Base-by-base conservation (phyloP, 345 rosid species). In the Theobroma cacao region DNA sequence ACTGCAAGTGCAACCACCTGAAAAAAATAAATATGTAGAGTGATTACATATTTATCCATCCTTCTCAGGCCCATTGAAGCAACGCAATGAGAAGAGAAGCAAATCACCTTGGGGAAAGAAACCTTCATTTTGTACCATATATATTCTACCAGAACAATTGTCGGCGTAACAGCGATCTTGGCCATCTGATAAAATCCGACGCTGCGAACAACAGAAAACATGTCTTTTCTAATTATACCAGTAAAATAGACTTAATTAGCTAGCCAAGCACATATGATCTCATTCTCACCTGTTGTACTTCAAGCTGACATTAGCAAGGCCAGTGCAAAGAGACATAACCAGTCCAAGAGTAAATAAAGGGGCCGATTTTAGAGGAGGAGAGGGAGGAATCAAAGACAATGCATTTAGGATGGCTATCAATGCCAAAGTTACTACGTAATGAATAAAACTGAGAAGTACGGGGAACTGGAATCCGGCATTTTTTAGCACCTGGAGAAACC, bases 291-390 rank as follows among this genome's bases (percentile, higher is more conserved):
- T 77, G 66, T 77, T 77, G 40, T 66, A 77, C 30, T 77, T 66
- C 74, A 77, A 67, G 53, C 74, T 77, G 28, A 77, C 79, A 53
- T 77, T 77, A 2, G 79, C 79, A 52, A 77, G 79, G 15, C 74
- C 66, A 9, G 79, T 77, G 74, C 66, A 77, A 17, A 77, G 79
- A 53, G 79, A 77, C 79, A 77, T 77, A 20, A 77, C 74, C 14
- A 77, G 65, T 18, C 79, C 66, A 26, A 77, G 66, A 36, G 41
- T 56, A 53, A 65, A 66, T 11, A 66, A 65, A n/a, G 45, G 38
- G 20, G 74, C 6, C 3, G 79, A 67, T 12, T 52, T 77, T 12
- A 77, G 22, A 9, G 79, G 73, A 4, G 79, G 79, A 50, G 79
- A 40, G 0, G 74, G 79, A 28, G 79, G 74, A 52, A 77, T 67